A percentile compares a stretch with the other conserved stretches of the same genome.
These are phyloP conservation scores for Pyronema domesticum DNA, from an alignment of 495 filamentous ascomycete species.

Conservation along the genomic window DNA sequence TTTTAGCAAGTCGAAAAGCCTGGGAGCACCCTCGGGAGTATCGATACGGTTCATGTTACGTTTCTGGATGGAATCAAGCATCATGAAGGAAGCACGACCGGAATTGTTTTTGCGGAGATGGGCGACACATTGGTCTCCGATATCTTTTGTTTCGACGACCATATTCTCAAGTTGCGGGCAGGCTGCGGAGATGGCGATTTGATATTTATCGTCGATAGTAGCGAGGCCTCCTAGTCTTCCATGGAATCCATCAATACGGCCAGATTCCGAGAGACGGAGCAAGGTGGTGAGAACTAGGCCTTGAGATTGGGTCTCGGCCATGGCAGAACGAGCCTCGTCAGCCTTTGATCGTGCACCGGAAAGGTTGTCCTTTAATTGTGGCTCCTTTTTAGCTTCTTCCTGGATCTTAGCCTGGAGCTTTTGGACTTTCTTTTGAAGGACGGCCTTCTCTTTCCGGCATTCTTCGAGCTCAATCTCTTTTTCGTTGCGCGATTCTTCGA, in stretches of 20 bases:
- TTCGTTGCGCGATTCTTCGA: slow-evolving; percentile 46
- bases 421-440: slow-evolving; percentile 54
- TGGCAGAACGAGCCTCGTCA: slow-evolving; percentile 77
- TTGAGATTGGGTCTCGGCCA: slow-evolving; percentile 75
- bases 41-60: slow-evolving; percentile 59
- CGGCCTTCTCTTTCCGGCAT: slow-evolving; percentile 49
- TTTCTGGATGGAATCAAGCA: slow-evolving; percentile 65
- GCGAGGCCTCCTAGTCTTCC: slow-evolving; percentile 88
- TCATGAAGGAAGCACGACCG: slow-evolving; percentile 92
- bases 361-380: slow-evolving; percentile 58
- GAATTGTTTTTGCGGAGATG: slow-evolving; percentile 94
- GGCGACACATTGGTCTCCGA: slow-evolving; percentile 92
- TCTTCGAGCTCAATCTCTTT: slow-evolving; percentile 63
- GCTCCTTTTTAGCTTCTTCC: slow-evolving; percentile 55
- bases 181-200: slow-evolving; percentile 91
- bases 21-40: slow-evolving; percentile 80
- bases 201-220: slow-evolving; percentile 85
- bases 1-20: slow-evolving; percentile 83
- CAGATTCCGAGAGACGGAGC: slow-evolving; percentile 89
- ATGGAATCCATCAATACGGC: slow-evolving; percentile 90
- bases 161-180: slow-evolving; percentile 84
- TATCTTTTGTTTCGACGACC: slow-evolving; percentile 86
- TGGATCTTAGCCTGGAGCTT: slow-evolving; percentile 53
- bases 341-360: slow-evolving; percentile 82
- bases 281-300: slow-evolving; percentile 81